Evolutionary conservation across 140 eudicot genomes (phyloP), one percentile per base, ranked within the genome.

Genomic region (Bidens hawaiensis): DNA sequence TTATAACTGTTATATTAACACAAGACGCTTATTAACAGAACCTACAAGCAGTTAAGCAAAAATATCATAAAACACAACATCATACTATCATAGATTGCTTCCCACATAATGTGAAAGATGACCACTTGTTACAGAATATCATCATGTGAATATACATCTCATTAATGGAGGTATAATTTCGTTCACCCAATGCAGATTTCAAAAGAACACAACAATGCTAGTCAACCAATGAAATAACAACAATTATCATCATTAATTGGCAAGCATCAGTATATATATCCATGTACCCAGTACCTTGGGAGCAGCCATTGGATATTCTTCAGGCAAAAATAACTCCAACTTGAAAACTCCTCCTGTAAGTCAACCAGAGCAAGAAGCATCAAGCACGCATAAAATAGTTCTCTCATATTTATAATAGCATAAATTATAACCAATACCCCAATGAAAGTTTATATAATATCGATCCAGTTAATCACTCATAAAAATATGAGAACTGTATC

Each of bases 331-430:
- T 33, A 33, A 33, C 40, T 33, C 40, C 40, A 33, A 6, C 40
- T 33, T 33, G 40, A 33, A 33, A 33, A 33, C 40, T 33, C 40
- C 40, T 33, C 33, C 33, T 28, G 33, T 13, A 38, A 34, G 34
- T 50, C 54, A 67, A 51, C 43, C 16, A 60, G 10, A 66, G 58
- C 24, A 42, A 74, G 48, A 65, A 47, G 47, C 4, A 38, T 38
- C 45, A 38, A 38, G 45, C 30, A 25, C 19, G 53, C 60, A 72
- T 36, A 46, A 33, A 55, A 19, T 13, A 46, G 16, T 36, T 33
- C 6, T 34, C 43, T 36, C 22, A 36, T 3, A 17, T 68, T 16
- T 42, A 67, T 26, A 41, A 25, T 5, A 27, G 10, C 47, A 28
- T 15, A 49, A 46, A 41, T 41, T 4, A 49, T 24, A 51, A 61